Evolutionary conservation across 2,329 filamentous ascomycete species (phyloP), one percentile per base, ranked within the genome.

Genomic region (Penicillium capsulatum): DNA sequence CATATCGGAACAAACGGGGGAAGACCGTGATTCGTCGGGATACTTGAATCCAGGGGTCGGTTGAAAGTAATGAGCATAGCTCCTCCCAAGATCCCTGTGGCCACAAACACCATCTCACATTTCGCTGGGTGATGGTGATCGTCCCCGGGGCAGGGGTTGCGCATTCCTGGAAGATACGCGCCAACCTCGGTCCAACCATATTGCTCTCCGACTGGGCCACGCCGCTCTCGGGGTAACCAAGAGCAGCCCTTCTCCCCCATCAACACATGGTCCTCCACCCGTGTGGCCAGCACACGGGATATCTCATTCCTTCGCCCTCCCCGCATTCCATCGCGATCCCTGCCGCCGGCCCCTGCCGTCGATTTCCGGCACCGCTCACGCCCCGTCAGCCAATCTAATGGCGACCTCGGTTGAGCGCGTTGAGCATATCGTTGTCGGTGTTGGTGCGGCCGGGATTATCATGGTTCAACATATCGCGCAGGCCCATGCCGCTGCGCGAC

Each of bases 351-450:
- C 20, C 36, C 36, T 28, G 16, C 24, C 26, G n/a, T 32, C 14
- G 14, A 11, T 17, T 34, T 13, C 19, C 17, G 10, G 14, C 34
- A 34, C 20, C 13, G 27, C 24, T 26, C 42, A 28, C 31, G 10
- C n/a, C 14, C 13, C 20, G 10, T 17, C 20, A 16, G 13, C n/a
- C 17, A n/a, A 46, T 59, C 50, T 62, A 53, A 31, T 55, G 51
- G 4, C 65, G 67, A 33, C 64, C 61, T 35, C 68, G 65, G 42
- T 70, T 68, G 34, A 71, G 51, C 20, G 66, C 66, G 50, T 69
- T 73, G 27, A 74, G 63, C 71, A 74, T 74, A 40, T 71, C 68
- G 44, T 68, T 74, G 52, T 74, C 71, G 17, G 66, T 69, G 42
- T 64, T 70, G 28, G 65, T 68, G 19, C 71, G 66, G 17, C 64